Evolutionary conservation across 345 rosid species (phyloP), one percentile per base, ranked within the genome.

Genomic region (Citrus mangshanensis): DNA sequence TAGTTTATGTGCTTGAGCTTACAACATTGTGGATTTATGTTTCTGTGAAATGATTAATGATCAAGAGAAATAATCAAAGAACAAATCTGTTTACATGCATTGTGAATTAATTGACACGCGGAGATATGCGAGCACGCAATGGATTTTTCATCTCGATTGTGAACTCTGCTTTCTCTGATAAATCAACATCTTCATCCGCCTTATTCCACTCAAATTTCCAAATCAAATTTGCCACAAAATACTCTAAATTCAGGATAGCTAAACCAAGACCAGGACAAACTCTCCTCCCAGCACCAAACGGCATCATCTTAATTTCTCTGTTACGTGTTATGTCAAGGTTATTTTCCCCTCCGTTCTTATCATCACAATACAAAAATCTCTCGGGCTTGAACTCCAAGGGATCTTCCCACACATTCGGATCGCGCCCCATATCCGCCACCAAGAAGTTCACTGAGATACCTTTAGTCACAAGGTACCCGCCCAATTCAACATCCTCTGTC

Each of bases 281-380:
- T 59, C 83, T 71, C 62, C 80, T 70, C 27, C 84, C 84, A 0
- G 72, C 82, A 4, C 82, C 84, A 56, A 82, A 82, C 0, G 81
- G 84, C 70, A 78, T 69, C 79, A 82, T 82, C 51, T 74, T 82
- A 51, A 82, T 74, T 59, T 59, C 75, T 61, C 56, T 28, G 28
- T 54, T 65, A 34, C 77, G 72, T 6, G 66, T 65, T 51, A 79
- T 28, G 28, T 64, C 81, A 35, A 79, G 60, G 55, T 51, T 9
- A 16, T 51, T 9, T 8, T 42, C 16, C 25, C 3, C 22, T 19
- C 34, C 9, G 16, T 18, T 22, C 0, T 60, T 9, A 22, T 9
- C 56, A 54, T 34, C 32, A n/a, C 14, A 6, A 18, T n/a, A 42
- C 55, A 63, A 12, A 55, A 79, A 79, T 51, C 81, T 70, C 64